Evolutionary conservation across 345 rosid genomes (phyloP).

Genomic region (Eucalyptus leucophloia): DNA sequence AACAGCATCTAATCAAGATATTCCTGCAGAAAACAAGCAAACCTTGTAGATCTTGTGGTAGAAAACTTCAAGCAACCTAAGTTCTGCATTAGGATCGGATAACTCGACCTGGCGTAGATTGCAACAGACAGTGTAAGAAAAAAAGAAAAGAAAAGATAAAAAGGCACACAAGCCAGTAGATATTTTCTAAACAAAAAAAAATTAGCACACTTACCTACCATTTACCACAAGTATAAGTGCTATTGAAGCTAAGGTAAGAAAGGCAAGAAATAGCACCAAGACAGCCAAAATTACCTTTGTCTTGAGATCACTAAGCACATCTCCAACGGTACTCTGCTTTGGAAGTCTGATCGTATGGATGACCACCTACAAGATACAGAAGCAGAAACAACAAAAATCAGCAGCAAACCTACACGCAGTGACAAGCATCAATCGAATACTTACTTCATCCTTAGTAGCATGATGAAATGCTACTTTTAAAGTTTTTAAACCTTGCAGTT

Average conservation of each 20-base stretch:
- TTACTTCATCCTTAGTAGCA: constrained; percentile 76
- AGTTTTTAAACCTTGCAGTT: constrained; percentile 82
- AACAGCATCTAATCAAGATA: not conserved
- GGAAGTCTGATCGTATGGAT: constrained; percentile 86
- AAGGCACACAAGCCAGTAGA: not conserved
- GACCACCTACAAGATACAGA: constrained; percentile 41
- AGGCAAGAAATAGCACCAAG: not conserved
- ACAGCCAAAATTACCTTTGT: constrained; percentile 36
- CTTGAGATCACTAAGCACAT: constrained; percentile 82
- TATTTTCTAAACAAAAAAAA: not conserved
- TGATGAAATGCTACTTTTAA: constrained; percentile 80
- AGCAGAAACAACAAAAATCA: not conserved
- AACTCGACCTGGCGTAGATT: constrained; percentile 69
- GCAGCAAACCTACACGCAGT: not conserved
- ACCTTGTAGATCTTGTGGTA: constrained; percentile 97
- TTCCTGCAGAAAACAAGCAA: not conserved
- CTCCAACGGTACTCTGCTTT: constrained; percentile 86
- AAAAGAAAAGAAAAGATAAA: not conserved
- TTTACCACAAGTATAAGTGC: not conserved
- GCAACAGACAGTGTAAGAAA: not conserved
- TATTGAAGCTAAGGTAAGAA: not conserved
- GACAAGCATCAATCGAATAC: constrained; percentile 8
- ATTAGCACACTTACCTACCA: not conserved
- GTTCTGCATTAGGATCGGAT: constrained; percentile 80
- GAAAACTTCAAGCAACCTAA: constrained; percentile 86